phyloP scores from a whole-genome alignment of 2,329 filamentous ascomycete species.

The Aspergillus quadrilineatus region DNA sequence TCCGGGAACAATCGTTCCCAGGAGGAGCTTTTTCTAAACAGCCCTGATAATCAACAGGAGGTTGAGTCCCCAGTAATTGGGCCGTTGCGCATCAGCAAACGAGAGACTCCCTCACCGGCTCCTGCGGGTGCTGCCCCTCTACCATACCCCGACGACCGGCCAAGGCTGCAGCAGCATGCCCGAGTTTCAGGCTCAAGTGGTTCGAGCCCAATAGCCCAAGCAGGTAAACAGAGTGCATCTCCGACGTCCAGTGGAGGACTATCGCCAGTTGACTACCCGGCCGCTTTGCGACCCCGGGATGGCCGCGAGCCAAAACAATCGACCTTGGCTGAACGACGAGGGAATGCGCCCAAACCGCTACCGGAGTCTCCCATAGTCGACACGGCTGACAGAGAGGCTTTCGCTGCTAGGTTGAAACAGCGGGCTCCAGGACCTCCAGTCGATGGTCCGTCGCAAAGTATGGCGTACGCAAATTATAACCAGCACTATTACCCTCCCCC shows the following conservation, averaged over 20 bases:
- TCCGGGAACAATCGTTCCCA: constrained; percentile 62
- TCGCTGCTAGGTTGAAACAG: constrained; percentile 67
- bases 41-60: constrained; percentile 28
- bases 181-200: constrained; percentile 32
- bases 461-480: constrained; percentile 54
- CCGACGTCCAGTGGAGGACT: constrained; percentile 27
- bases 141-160: constrained; percentile 70
- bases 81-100: constrained; percentile 81
- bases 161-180: constrained; percentile 35
- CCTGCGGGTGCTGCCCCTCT: constrained; percentile 53
- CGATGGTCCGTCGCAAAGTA: constrained; percentile 28
- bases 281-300: constrained; percentile 42
- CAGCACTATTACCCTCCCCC: constrained; percentile 65
- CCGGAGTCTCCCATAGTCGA: constrained; percentile 79
- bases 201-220: constrained; percentile 28
- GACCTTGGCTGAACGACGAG: constrained; percentile 76
- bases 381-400: constrained; percentile 70
- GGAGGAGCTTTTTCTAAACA: constrained; percentile 72
- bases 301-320: constrained; percentile 54
- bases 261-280: constrained; percentile 36
- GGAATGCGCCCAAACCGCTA: constrained; percentile 72
- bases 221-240: constrained; percentile 22
- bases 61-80: constrained; percentile 75
- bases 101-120: constrained; percentile 62
- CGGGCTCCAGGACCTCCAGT: constrained; percentile 39